Evolutionary conservation across 1,284 basidiomycete species (phyloP).

Genomic region (Athelia psychrophila): DNA sequence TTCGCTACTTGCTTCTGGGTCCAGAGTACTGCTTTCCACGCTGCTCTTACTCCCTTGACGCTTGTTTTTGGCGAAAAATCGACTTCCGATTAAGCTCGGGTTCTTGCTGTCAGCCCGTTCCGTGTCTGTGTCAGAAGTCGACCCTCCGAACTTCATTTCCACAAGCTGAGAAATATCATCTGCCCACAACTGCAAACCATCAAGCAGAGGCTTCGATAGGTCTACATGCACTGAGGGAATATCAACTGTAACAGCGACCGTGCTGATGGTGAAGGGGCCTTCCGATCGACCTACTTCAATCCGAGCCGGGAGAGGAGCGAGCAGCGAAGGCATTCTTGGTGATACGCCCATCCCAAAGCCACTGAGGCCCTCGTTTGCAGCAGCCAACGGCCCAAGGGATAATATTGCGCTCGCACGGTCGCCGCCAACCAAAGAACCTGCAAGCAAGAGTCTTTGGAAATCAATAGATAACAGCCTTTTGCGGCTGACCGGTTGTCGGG

Average conservation of each 20-base stretch:
- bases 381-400: conserved; percentile 25
- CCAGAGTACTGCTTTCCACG: conserved; percentile 25
- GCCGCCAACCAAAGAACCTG: conserved; percentile 39
- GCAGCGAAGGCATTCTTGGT: background rate
- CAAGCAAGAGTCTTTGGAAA: conserved; percentile 45
- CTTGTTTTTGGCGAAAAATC: conserved; percentile 69
- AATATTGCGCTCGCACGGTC: conserved; percentile 24
- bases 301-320: conserved; percentile 26
- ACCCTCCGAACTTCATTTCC: conserved; percentile 35
- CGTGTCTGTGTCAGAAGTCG: conserved; percentile 24
- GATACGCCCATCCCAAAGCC: conserved; percentile 3
- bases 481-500: background rate
- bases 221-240: conserved; percentile 67
- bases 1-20: conserved; percentile 32
- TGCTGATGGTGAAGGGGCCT: conserved; percentile 11
- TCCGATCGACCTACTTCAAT: conserved; percentile 14
- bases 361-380: background rate
- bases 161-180: conserved; percentile 79
- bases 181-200: conserved; percentile 81
- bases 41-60: conserved; percentile 40
- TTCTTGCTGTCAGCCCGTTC: conserved; percentile 45
- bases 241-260: conserved; percentile 41
- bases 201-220: conserved; percentile 62
- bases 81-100: conserved; percentile 79
- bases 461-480: conserved; percentile 18